Evolutionary conservation across 106 monocot species (phyloP), one percentile per base, ranked within the genome.

Genomic region (Iris macrosiphon): DNA sequence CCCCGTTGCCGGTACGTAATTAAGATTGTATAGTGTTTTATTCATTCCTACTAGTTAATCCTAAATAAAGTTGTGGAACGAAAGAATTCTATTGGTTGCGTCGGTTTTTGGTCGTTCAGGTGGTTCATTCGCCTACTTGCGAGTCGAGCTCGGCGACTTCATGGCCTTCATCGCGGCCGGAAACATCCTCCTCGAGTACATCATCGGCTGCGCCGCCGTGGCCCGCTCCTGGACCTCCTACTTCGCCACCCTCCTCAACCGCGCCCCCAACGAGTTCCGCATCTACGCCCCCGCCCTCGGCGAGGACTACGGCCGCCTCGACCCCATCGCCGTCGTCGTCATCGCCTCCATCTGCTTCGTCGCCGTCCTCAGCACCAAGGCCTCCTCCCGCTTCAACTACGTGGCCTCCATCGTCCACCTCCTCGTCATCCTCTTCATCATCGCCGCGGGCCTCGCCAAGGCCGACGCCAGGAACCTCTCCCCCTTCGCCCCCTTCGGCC

Each of bases 161-260:
- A 24, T 80, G 44, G 89, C 89, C 14, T 89, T 79, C 83, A 74
- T 89, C 67, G 89, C 75, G 6, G 89, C 89, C 26, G 89, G 89
- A 32, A 89, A 89, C 70, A 89, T 89, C 49, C 70, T 89, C 8
- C 79, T 89, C 0, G 89, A 89, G 60, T 89, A 89, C 60, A 73
- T 83, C n/a, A 89, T 89, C 73, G 55, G 79, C 25, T 79, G 89
- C 9, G 88, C 88, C 0, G 83, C 88, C 12, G 82, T 88, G 60
- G 82, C 88, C 5, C 78, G 88, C 0, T 53, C 88, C 5, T 88
- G 88, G 88, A 88, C 88, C 13, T 88, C 88, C 28, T 88, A 88
- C 75, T 82, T 88, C 50, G 74, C 81, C 4, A 87, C 82, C 22
- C 64, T 88, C 13, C 74, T 75, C 54, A 88, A 88, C 69, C 76